These are phyloP conservation scores for Ceratocystis lukuohia DNA, from an alignment of 2,329 filamentous ascomycete genomes.

Conservation along the genomic window DNA sequence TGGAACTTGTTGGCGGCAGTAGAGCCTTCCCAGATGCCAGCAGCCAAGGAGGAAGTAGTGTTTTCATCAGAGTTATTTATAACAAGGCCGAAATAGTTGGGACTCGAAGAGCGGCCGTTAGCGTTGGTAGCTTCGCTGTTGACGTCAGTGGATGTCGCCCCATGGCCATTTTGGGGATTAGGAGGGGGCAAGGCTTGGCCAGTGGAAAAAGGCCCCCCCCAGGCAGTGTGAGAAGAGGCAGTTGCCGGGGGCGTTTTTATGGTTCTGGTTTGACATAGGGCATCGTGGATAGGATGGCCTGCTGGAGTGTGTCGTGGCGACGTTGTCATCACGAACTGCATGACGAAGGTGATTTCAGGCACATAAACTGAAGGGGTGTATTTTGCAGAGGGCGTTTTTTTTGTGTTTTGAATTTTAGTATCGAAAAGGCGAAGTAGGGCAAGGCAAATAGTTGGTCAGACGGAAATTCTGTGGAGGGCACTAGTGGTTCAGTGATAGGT, in stretches of 20 bases:
- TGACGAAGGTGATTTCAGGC: not conserved
- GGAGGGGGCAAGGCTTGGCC: constrained; percentile 2
- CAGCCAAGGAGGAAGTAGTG: constrained; percentile 27
- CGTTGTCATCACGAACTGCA: constrained; percentile 17
- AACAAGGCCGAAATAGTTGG: constrained; percentile 76
- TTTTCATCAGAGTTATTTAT: constrained; percentile 50
- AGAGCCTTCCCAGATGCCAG: not conserved
- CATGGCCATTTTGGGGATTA: not conserved
- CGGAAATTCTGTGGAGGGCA: not conserved
- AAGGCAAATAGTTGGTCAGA: not conserved
- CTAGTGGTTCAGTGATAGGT: not conserved
- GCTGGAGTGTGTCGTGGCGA: constrained; percentile 11
- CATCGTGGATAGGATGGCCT: constrained; percentile 4
- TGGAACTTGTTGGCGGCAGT: not conserved
- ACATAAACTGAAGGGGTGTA: not conserved
- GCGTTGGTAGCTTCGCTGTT: not conserved
- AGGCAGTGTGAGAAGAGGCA: constrained; percentile 30
- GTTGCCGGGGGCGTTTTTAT: constrained; percentile 32
- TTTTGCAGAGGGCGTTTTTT: not conserved
- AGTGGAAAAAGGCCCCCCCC: constrained; percentile 1
- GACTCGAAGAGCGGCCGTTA: constrained; percentile 39
- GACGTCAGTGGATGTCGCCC: not conserved
- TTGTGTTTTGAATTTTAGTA: not conserved
- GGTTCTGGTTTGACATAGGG: constrained; percentile 21
- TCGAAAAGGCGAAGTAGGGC: not conserved